A percentile compares a stretch with the other conserved stretches of the same genome.
phyloP scores from a whole-genome alignment of 116 monocot genomes.

The Dioscorea cayenensis region DNA sequence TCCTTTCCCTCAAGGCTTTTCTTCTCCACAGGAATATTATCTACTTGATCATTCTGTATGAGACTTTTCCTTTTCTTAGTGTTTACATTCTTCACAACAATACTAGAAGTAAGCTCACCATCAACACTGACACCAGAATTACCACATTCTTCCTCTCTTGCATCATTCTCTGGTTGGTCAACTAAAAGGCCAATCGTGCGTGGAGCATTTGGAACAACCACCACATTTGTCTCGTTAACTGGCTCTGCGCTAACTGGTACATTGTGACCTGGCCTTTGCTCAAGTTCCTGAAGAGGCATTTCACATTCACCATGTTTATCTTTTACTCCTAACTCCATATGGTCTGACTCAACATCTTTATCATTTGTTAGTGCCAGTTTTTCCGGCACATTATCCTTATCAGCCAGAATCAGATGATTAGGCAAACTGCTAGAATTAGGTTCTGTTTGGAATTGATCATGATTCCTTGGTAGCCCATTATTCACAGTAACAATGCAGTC shows the following conservation, averaged over 20 bases:
- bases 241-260: background rate
- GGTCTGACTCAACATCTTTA: background rate
- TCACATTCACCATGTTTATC: background rate
- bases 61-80: constrained; percentile 11
- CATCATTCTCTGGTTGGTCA: constrained; percentile 13
- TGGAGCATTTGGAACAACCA: background rate
- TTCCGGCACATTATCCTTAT: background rate
- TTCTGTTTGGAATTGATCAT: background rate
- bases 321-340: background rate
- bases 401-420: background rate
- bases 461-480: background rate
- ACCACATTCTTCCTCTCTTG: background rate
- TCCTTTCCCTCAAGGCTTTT: constrained; percentile 18
- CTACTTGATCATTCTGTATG: constrained; percentile 1
- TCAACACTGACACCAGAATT: constrained; percentile 7
- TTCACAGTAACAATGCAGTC: background rate
- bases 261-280: background rate
- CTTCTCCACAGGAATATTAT: constrained; percentile 17
- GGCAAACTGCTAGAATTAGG: background rate
- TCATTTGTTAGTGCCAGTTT: background rate
- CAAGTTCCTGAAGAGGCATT: background rate
- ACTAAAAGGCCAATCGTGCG: background rate
- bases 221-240: background rate
- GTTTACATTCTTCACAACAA: constrained; percentile 16
- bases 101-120: constrained; percentile 10